A percentile compares a stretch with the other conserved stretches of the same genome.
phyloP scores from a whole-genome alignment of 1,284 basidiomycete genomes.

The Heterobasidion occidentale region DNA sequence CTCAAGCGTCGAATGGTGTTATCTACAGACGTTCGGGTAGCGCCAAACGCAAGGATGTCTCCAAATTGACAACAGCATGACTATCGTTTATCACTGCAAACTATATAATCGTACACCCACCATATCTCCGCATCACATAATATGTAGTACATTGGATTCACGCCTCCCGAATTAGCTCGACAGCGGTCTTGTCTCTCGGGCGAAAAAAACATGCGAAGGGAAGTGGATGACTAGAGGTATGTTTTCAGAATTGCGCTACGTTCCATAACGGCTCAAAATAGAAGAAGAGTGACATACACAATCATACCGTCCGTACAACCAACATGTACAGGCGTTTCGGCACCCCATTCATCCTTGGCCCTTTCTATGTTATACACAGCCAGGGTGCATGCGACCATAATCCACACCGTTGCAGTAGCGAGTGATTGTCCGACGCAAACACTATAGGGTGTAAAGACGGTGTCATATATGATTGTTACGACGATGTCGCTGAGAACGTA shows the following conservation, averaged over 20 bases:
- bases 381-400: constrained; percentile 3
- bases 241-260: neutral
- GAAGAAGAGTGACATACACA: neutral
- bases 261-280: neutral
- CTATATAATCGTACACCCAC: no score
- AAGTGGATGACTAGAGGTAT: neutral
- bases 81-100: no score
- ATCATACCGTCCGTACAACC: neutral
- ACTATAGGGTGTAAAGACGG: neutral
- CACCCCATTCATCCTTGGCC: constrained; percentile 2
- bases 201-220: neutral
- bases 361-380: constrained; percentile 4
- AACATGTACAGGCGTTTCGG: neutral
- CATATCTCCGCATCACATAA: no score
- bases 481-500: neutral
- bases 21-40: no score
- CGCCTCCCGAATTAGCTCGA: neutral
- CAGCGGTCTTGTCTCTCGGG: neutral
- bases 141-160: neutral
- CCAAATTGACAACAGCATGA: no score
- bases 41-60: no score
- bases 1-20: no score
- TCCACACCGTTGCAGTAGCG: constrained; percentile 10
- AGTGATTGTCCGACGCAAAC: constrained; percentile 13
- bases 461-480: no score